Evolutionary conservation across 1,139 yeast species (phyloP), one percentile per base, ranked within the genome.

Genomic region (Geotrichum europaeum): DNA sequence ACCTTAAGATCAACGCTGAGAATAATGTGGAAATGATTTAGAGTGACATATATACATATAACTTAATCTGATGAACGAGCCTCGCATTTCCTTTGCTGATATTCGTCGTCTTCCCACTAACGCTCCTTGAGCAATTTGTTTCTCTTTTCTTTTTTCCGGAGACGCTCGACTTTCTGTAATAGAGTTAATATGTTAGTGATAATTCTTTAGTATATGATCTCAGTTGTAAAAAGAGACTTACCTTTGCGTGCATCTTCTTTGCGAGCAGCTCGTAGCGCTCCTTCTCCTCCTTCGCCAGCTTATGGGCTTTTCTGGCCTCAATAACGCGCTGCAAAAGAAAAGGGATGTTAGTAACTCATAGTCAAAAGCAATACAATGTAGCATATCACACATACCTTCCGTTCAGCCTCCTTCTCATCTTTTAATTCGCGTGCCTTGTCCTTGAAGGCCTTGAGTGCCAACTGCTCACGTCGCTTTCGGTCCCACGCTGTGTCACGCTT

Each of bases 51-150:
- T n/a, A 15, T 40, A 18, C 18, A 40, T 15, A 40, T 40, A 40
- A 40, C 47, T 40, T 40, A 4, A 40, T 40, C 47, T 40, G 47
- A 40, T 40, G 4, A 40, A 40, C 18, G 18, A 13, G 47, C 6
- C 47, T 40, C 10, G 47, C 47, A 40, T 40, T 40, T 40, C 47
- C 47, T n/a, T 18, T 15, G 47, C 47, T 40, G 10, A n/a, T 15
- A 40, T 18, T 40, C 5, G 40, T 3, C 32, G 6, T n/a, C 20
- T n/a, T 40, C 9, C 10, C 10, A 36, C 62, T 68, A 75, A 56
- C 79, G 77, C 63, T 77, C 80, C 65, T 76, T 76, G 59, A 77
- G 71, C 63, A 76, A 64, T 70, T 77, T 77, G 69, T 77, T 77
- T 59, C 80, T 70, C 72, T 77, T 77, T 61, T 77, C 80, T 43